These are phyloP conservation scores for Clitoria ternatea DNA, from an alignment of 306 rosid genomes.

Conservation along the genomic window DNA sequence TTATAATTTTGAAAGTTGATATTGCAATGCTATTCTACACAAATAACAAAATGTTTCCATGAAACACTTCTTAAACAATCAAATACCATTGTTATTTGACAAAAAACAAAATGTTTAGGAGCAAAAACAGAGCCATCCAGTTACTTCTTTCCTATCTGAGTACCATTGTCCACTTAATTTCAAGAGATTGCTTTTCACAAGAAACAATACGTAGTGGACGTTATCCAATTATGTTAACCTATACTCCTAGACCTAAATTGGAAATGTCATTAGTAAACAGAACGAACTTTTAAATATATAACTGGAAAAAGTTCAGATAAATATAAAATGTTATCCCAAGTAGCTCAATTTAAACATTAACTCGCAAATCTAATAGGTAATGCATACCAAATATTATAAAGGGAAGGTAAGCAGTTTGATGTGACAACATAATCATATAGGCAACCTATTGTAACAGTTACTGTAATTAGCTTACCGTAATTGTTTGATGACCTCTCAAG, in stretches of 20 bases:
- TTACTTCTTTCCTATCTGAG: neutral
- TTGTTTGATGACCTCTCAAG: slow-evolving; percentile 92
- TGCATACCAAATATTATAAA: neutral
- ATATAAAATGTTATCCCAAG: neutral
- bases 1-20: neutral
- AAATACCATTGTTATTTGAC: neutral
- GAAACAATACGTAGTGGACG: neutral
- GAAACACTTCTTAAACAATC: neutral
- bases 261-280: slow-evolving; percentile 15
- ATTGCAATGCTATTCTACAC: neutral
- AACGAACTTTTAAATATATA: neutral
- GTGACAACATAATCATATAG: neutral
- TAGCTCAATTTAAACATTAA: neutral
- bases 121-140: neutral
- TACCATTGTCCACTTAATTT: neutral
- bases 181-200: neutral
- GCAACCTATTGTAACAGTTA: neutral
- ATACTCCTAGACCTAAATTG: slow-evolving; percentile 1
- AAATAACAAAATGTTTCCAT: neutral
- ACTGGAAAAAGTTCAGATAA: neutral
- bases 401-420: neutral
- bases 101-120: neutral
- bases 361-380: neutral
- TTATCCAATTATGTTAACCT: neutral
- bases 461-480: slow-evolving; percentile 53